A percentile compares a stretch with the other conserved stretches of the same genome.
Conservation (phyloP, 2,329 filamentous ascomycete genomes). For the Scytalidium lignicola region DNA sequence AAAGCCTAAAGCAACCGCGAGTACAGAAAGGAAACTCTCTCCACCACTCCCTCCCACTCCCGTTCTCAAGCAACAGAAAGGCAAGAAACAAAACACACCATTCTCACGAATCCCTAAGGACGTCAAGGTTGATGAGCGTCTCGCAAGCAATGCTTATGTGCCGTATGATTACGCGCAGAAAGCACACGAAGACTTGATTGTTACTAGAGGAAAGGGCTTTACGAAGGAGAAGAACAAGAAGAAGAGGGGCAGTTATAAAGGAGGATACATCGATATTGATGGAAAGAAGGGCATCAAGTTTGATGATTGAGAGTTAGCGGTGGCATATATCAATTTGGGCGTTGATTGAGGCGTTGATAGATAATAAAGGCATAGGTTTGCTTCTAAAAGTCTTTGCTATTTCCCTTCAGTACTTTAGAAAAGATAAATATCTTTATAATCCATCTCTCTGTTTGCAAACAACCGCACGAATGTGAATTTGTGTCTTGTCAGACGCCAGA, state of each 20-base stretch:
- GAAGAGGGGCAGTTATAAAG: constrained; percentile 85
- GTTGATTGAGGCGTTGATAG: background rate
- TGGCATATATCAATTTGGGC: background rate
- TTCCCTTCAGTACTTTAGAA: background rate
- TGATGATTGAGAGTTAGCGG: constrained; percentile 55
- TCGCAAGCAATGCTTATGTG: constrained; percentile 75
- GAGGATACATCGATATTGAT: constrained; percentile 78
- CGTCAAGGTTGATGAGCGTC: constrained; percentile 61
- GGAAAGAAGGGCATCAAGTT: constrained; percentile 90
- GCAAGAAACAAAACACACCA: constrained; percentile 56
- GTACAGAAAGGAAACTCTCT: constrained; percentile 22
- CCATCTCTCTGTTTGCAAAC: no score
- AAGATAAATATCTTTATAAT: no score
- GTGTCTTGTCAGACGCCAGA: no score
- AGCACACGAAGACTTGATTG: constrained; percentile 80
- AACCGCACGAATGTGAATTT: no score
- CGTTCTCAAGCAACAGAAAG: constrained; percentile 17
- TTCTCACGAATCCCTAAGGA: constrained; percentile 74
- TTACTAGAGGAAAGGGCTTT: constrained; percentile 94
- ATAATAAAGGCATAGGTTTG: background rate
- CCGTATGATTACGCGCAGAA: constrained; percentile 83
- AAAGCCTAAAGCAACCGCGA: constrained; percentile 27
- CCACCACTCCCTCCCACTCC: constrained; percentile 30
- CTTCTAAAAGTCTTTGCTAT: no score
- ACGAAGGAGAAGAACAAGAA: constrained; percentile 99